phyloP scores from a whole-genome alignment of 148 eudicot genomes.

The Fagopyrum esculentum region DNA sequence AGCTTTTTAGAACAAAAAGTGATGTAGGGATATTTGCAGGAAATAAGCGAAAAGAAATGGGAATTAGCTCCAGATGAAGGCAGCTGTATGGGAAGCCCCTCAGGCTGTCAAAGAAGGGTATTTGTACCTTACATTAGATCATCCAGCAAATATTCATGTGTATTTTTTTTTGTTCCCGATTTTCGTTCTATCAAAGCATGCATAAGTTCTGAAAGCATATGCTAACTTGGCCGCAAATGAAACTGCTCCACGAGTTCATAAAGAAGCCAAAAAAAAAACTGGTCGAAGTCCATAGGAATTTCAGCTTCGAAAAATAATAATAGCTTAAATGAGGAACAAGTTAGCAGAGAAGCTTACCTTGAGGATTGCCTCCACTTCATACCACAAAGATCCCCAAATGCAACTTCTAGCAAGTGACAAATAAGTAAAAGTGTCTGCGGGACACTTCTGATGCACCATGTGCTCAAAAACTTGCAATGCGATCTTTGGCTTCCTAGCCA shows the following conservation, averaged over 20 bases:
- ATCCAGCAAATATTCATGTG: too few species aligned
- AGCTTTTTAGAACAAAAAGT: neutral
- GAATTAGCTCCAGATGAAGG: too few species aligned
- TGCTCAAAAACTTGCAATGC: slow-evolving; percentile 53
- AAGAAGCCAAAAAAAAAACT: neutral
- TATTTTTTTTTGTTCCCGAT: too few species aligned
- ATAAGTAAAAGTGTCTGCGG: slow-evolving; percentile 53
- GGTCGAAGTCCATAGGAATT: neutral
- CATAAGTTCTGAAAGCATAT: neutral
- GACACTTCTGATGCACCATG: slow-evolving; percentile 41
- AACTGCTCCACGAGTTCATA: neutral
- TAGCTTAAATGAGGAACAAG: neutral
- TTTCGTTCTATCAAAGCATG: neutral
- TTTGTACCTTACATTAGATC: too few species aligned
- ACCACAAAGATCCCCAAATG: slow-evolving; percentile 61
- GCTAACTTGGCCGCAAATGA: neutral
- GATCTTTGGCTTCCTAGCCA: slow-evolving; percentile 48
- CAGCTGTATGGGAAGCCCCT: too few species aligned
- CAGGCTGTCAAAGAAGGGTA: too few species aligned
- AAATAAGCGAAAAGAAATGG: too few species aligned
- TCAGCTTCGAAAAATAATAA: neutral
- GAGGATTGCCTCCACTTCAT: slow-evolving; percentile 42
- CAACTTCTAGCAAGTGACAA: slow-evolving; percentile 56
- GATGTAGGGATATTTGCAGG: too few species aligned
- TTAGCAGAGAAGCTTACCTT: slow-evolving; percentile 30